A percentile compares a stretch with the other conserved stretches of the same genome.
phyloP scores from a whole-genome alignment of 352 stramenopile species.

The Phytophthora sansomeana region DNA sequence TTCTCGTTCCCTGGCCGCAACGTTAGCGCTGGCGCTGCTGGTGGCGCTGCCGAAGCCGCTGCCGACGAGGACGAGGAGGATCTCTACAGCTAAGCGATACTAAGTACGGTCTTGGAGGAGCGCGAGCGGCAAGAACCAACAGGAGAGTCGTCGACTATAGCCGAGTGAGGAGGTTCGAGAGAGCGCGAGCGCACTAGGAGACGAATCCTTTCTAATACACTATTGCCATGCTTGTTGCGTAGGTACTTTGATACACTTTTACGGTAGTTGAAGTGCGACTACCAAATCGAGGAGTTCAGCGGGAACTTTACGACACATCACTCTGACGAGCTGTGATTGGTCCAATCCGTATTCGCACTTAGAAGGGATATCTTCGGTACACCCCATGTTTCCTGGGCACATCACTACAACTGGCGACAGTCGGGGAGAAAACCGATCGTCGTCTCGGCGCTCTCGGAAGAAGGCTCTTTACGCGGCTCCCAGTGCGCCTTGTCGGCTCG shows the following conservation, averaged over 20 bases:
- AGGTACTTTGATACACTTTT: too few relatives aligned
- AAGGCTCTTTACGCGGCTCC: slow-evolving; percentile 9
- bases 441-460: not conserved
- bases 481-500: not conserved
- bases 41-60: slow-evolving; percentile 64
- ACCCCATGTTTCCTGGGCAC: not conserved
- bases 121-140: slow-evolving; percentile 23
- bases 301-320: slow-evolving; percentile 1
- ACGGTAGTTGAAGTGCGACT: too few relatives aligned
- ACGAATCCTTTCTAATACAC: slow-evolving; percentile 39
- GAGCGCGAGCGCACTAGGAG: slow-evolving; percentile 18
- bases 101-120: slow-evolving; percentile 6
- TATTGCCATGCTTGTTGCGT: slow-evolving; percentile 34
- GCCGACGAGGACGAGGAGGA: slow-evolving; percentile 98
- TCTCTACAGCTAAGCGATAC: slow-evolving; percentile 94
- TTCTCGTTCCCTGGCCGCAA: slow-evolving; percentile 96
- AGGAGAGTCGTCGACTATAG: slow-evolving; percentile 23
- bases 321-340: slow-evolving; percentile 1
- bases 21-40: slow-evolving; percentile 49
- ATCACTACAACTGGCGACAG: slow-evolving; percentile 36
- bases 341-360: slow-evolving; percentile 6
- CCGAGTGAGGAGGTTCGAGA: slow-evolving; percentile 26
- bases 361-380: slow-evolving; percentile 3
- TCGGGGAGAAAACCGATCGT: slow-evolving; percentile 28
- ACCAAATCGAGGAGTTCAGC: too few relatives aligned